phyloP scores from a whole-genome alignment of 1,284 basidiomycete genomes.

The Grifola frondosa region DNA sequence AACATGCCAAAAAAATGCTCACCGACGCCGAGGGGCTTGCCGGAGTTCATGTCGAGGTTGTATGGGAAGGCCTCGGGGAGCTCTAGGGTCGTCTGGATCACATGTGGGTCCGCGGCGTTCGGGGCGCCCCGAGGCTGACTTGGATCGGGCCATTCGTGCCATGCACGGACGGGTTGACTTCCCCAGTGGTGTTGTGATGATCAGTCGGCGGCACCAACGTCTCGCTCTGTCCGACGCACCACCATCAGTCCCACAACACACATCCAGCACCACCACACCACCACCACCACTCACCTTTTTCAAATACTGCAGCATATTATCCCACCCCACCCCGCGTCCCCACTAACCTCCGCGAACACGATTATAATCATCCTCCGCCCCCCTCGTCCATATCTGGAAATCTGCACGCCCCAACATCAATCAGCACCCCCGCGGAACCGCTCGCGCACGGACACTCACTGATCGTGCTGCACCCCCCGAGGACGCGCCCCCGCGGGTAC shows the following conservation, averaged over 20 bases:
- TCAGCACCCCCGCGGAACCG: neutral
- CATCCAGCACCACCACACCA: neutral
- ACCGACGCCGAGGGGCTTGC: slow-evolving; percentile 34
- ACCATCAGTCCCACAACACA: neutral
- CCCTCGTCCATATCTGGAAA: slow-evolving; percentile 31
- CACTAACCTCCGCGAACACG: slow-evolving; percentile 24
- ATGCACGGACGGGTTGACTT: slow-evolving; percentile 33
- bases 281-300: slow-evolving; percentile 27
- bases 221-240: slow-evolving; percentile 29
- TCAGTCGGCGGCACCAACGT: slow-evolving; percentile 29
- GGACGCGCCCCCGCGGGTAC: slow-evolving; percentile 35
- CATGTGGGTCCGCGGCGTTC: slow-evolving; percentile 23
- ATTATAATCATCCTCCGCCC: slow-evolving; percentile 31
- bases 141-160: slow-evolving; percentile 30
- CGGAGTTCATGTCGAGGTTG: slow-evolving; percentile 36
- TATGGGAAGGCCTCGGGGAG: slow-evolving; percentile 28
- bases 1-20: slow-evolving; percentile 5
- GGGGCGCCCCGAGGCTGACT: slow-evolving; percentile 32
- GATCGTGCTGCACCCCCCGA: slow-evolving; percentile 39
- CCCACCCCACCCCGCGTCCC: slow-evolving; percentile 36
- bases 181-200: slow-evolving; percentile 29
- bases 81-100: slow-evolving; percentile 22
- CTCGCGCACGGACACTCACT: slow-evolving; percentile 27
- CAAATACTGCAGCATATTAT: slow-evolving; percentile 20
- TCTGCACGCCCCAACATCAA: slow-evolving; percentile 26